Conservation (phyloP, 1,284 basidiomycete species). For the Sporisorium reilianum region DNA sequence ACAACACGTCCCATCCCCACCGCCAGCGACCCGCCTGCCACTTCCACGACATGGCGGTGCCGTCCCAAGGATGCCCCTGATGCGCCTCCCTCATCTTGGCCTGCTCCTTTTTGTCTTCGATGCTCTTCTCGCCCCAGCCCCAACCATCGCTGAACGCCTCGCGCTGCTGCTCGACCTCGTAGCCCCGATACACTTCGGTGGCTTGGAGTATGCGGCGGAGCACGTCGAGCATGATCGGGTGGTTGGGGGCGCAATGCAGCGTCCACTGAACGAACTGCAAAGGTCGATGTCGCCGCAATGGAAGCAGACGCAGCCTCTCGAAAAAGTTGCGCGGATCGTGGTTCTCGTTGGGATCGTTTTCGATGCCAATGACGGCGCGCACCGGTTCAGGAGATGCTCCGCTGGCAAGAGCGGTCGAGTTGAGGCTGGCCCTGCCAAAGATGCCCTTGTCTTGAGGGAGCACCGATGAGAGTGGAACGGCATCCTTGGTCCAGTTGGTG, state of each 20-base stretch:
- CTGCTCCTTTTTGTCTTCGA: conserved; percentile 24
- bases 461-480: conserved; percentile 29
- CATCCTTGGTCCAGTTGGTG: conserved; percentile 43
- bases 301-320: conserved; percentile 37
- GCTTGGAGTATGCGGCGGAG: conserved; percentile 38
- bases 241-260: conserved; percentile 37
- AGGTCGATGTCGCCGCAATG: conserved; percentile 34
- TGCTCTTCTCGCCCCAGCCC: conserved; percentile 39
- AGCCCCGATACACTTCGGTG: conserved; percentile 30
- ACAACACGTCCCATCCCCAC: conserved; percentile 39
- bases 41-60: conserved; percentile 35
- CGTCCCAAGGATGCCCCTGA: conserved; percentile 35
- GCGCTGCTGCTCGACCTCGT: conserved; percentile 35
- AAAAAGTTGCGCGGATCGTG: conserved; percentile 32
- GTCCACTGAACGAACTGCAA: conserved; percentile 55
- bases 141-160: conserved; percentile 37
- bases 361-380: conserved; percentile 49
- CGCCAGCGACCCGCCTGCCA: conserved; percentile 51
- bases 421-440: conserved; percentile 20
- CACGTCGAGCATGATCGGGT: conserved; percentile 52
- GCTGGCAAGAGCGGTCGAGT: background rate
- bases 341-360: conserved; percentile 45
- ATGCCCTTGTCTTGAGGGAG: conserved; percentile 23
- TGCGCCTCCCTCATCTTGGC: conserved; percentile 17
- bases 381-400: conserved; percentile 23